Conservation (phyloP, 2,329 filamentous ascomycete genomes). For the Ophiosphaerella herpotricha region DNA sequence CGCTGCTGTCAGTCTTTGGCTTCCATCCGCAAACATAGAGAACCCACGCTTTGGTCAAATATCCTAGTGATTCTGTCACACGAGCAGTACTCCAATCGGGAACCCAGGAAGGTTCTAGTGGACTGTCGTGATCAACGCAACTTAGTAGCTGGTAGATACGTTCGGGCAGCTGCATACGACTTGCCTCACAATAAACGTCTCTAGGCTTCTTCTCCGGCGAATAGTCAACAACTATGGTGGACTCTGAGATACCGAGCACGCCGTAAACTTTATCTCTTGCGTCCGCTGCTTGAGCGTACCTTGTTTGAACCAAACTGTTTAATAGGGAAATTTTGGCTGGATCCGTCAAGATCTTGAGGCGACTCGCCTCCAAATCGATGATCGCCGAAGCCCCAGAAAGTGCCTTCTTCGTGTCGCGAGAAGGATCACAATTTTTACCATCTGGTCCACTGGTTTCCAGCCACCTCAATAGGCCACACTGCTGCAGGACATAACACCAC, state of each 20-base stretch:
- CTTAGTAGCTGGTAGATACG: constrained; percentile 17
- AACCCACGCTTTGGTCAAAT: constrained; percentile 23
- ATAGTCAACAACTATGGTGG: constrained; percentile 19
- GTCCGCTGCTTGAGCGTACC: constrained; percentile 27
- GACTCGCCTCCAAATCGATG: constrained; percentile 16
- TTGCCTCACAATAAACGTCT: constrained; percentile 26
- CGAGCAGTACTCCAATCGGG: constrained; percentile 29
- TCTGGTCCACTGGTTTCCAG: neutral
- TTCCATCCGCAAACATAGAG: constrained; percentile 21
- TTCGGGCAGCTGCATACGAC: constrained; percentile 10
- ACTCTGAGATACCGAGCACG: constrained; percentile 21
- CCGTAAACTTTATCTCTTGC: constrained; percentile 35
- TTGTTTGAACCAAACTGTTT: constrained; percentile 18
- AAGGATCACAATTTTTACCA: neutral
- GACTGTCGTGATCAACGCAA: constrained; percentile 28
- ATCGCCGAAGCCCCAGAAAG: constrained; percentile 10
- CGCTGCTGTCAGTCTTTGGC: neutral
- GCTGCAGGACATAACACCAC: constrained; percentile 17
- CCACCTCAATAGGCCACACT: constrained; percentile 13
- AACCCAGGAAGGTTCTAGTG: constrained; percentile 25
- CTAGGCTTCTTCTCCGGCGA: constrained; percentile 9
- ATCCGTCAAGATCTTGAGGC: constrained; percentile 4
- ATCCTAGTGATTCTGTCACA: constrained; percentile 25
- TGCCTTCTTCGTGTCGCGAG: neutral
- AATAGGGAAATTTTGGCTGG: constrained; percentile 10